Conservation (phyloP, 1,284 basidiomycete species). For the Ganoderma multipileum region DNA sequence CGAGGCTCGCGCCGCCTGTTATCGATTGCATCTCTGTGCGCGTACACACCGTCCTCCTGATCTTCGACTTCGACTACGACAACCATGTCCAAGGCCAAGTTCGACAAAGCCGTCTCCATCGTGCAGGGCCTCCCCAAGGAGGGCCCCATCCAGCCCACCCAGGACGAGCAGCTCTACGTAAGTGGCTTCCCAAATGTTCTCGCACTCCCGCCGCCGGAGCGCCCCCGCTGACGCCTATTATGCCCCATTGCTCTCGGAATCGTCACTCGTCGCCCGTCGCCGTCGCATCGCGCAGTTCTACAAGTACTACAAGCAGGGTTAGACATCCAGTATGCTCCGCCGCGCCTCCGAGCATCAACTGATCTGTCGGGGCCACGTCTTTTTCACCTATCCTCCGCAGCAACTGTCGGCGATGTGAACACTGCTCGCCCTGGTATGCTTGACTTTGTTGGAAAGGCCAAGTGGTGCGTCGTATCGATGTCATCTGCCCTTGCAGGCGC, state of each 20-base stretch:
- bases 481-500: constrained; percentile 11
- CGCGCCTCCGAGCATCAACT: constrained; percentile 18
- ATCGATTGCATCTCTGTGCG: constrained; percentile 27
- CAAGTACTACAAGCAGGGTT: constrained; percentile 91
- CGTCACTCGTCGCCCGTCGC: not conserved
- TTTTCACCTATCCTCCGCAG: constrained; percentile 45
- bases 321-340: constrained; percentile 5
- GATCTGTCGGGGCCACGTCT: constrained; percentile 9
- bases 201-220: constrained; percentile 7
- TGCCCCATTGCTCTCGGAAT: not conserved
- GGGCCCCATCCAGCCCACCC: constrained; percentile 79
- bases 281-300: constrained; percentile 74
- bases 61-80: constrained; percentile 32
- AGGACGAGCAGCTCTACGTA: constrained; percentile 83
- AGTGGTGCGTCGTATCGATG: constrained; percentile 64
- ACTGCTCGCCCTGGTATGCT: constrained; percentile 72
- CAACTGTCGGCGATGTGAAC: constrained; percentile 77
- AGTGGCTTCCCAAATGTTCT: constrained; percentile 37
- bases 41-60: constrained; percentile 18
- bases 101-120: constrained; percentile 82
- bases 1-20: no score
- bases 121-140: constrained; percentile 78
- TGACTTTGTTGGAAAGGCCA: constrained; percentile 84
- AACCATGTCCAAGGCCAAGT: constrained; percentile 69
- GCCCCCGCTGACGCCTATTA: constrained; percentile 8